Percentiles rank a stretch among this genome's conserved stretches.
These are phyloP conservation scores for Cladophialophora chaetospira DNA, from an alignment of 2,329 filamentous ascomycete genomes.

Conservation along the genomic window DNA sequence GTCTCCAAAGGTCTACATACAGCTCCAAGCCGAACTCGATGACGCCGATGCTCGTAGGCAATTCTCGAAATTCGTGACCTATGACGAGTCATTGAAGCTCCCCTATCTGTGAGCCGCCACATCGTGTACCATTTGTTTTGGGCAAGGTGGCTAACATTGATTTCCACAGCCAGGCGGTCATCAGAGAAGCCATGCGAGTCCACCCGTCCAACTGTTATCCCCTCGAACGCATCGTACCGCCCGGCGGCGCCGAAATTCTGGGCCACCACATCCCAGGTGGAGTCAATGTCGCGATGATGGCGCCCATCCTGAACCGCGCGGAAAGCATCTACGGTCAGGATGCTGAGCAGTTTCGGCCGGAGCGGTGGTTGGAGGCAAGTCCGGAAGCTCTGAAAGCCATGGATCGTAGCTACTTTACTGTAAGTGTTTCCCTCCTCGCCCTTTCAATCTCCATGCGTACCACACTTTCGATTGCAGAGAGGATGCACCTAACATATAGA, in stretches of 20 bases:
- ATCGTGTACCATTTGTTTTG: too few species aligned
- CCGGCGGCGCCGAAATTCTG: slow-evolving; percentile 13
- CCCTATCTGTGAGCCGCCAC: slow-evolving; percentile 11
- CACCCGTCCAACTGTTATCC: slow-evolving; percentile 29
- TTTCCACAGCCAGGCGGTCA: slow-evolving; percentile 26
- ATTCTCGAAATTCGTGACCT: slow-evolving; percentile 9
- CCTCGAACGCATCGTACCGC: slow-evolving; percentile 31
- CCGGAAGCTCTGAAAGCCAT: neutral
- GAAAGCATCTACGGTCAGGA: neutral
- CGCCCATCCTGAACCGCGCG: neutral
- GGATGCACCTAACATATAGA: too few species aligned
- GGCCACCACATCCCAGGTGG: slow-evolving; percentile 18
- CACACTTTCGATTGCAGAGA: too few species aligned
- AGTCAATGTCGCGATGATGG: slow-evolving; percentile 16
- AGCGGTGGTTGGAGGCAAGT: neutral
- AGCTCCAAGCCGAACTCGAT: slow-evolving; percentile 10
- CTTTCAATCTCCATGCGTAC: too few species aligned
- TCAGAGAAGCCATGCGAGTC: slow-evolving; percentile 41
- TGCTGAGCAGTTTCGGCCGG: neutral
- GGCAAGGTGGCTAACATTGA: neutral
- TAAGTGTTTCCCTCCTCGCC: neutral
- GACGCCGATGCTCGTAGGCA: neutral
- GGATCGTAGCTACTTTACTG: neutral
- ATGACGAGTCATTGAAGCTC: slow-evolving; percentile 2
- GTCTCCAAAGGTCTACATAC: slow-evolving; percentile 30